Evolutionary conservation across 768 basidiomycete genomes (phyloP), one percentile per base, ranked within the genome.

Genomic region (Mycena vitilis): DNA sequence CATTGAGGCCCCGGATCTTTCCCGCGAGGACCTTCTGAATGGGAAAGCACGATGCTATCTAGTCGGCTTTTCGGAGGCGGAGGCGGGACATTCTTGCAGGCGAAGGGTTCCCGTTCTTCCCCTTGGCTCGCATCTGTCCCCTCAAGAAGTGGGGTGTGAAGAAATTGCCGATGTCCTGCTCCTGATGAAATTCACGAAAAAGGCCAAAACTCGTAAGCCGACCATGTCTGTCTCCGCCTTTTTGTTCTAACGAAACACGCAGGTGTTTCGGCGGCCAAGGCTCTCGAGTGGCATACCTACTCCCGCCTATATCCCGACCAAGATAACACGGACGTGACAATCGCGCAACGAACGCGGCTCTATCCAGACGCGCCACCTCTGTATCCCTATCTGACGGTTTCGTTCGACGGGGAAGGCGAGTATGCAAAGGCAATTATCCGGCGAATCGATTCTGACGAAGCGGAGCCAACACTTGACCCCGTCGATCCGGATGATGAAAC

Each of bases 41-140:
- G 58, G 65, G 3, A 52, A 52, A 52, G 22, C 60, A 16, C 60
- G 20, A 11, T 68, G 66, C 45, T 68, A 68, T 22, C 42, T 68
- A 48, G 54, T 56, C 34, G 60, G 56, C 22, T 68, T 68, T 47
- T 62, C 52, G 8, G 60, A 49, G 4, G 66, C 42, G 2, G 9
- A 22, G 4, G 47, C 56, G 12, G 61, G 18, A 20, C 66, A 67
- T 23, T 4, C 20, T 2, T 68, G 66, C 53, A 34, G 16, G 22
- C 60, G 66, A 20, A 63, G 13, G 42, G 15, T 68, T 22, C 60
- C 66, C 25, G 30, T 63, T 36, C 25, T 65, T 0, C 63, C 63
- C 23, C 37, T 55, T 36, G 40, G 38, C 11, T 44, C 22, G 0
- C 44, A 23, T 12, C 0, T 57, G 4, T 23, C 56, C 23, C 2